These are phyloP conservation scores for Herpetomonas samuelpessoai DNA, from an alignment of 208 protist species.

Conservation along the genomic window DNA sequence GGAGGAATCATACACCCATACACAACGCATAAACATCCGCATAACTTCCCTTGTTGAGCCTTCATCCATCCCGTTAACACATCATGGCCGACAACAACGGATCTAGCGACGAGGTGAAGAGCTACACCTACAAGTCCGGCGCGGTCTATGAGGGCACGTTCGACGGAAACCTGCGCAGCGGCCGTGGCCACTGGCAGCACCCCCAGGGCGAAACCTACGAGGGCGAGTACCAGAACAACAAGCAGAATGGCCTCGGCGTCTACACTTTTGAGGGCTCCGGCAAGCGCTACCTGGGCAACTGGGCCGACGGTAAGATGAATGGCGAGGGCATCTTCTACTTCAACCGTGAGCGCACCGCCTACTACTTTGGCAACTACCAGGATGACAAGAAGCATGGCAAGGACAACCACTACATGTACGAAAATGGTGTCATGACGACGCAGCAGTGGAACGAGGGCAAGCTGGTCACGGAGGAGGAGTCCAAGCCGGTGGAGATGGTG, in stretches of 20 bases:
- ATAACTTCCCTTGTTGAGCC: conserved; percentile 8
- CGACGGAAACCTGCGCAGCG: conserved; percentile 64
- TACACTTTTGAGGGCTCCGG: conserved; percentile 71
- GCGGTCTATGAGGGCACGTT: conserved; percentile 89
- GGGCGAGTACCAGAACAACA: conserved; percentile 86
- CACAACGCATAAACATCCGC: no score
- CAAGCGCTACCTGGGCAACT: conserved; percentile 84
- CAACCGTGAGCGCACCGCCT: conserved; percentile 48
- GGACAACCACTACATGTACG: conserved; percentile 80
- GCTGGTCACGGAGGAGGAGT: conserved; percentile 59
- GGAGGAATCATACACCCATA: no score
- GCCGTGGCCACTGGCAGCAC: conserved; percentile 75
- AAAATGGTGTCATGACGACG: conserved; percentile 75
- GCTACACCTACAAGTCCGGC: conserved; percentile 86
- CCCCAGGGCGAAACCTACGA: conserved; percentile 83
- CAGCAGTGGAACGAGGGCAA: conserved; percentile 72
- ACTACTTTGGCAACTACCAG: conserved; percentile 72
- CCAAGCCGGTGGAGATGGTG: conserved; percentile 61
- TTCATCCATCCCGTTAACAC: conserved; percentile 8
- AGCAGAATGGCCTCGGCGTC: conserved; percentile 79
- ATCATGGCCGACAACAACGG: conserved; percentile 1
- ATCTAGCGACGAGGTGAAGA: conserved; percentile 36
- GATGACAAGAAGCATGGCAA: conserved; percentile 80
- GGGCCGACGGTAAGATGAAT: conserved; percentile 72
- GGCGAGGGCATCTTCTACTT: conserved; percentile 87